Evolutionary conservation across 192 early-diverging fungal genomes (phyloP).

Genomic region (Chytriomyces confervae): DNA sequence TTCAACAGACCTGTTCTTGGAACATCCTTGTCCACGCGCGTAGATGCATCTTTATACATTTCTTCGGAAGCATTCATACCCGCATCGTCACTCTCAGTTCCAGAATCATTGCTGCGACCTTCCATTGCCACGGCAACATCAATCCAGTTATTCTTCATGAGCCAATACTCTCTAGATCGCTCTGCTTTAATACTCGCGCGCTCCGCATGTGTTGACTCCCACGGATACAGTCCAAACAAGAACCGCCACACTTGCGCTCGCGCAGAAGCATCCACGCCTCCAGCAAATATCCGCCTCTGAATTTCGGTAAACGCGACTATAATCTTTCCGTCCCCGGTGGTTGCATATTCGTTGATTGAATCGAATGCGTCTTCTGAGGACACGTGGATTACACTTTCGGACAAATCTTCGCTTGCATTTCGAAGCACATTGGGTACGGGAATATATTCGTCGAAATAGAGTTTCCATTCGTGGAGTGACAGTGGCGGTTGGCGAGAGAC

Average conservation of each 20-base stretch:
- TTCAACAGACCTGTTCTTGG: slow-evolving; percentile 32
- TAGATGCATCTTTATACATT: slow-evolving; percentile 32
- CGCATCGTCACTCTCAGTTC: background rate
- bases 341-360: slow-evolving; percentile 3
- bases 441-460: slow-evolving; percentile 33
- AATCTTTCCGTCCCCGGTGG: slow-evolving; percentile 16
- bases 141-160: slow-evolving; percentile 53
- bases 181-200: slow-evolving; percentile 56
- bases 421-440: background rate
- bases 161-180: slow-evolving; percentile 40
- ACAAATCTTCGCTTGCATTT: background rate
- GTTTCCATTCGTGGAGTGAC: slow-evolving; percentile 30
- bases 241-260: slow-evolving; percentile 80
- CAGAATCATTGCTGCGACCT: slow-evolving; percentile 24
- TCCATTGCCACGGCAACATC: slow-evolving; percentile 38
- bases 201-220: slow-evolving; percentile 79
- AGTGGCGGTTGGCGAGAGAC: slow-evolving; percentile 31
- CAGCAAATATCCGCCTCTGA: slow-evolving; percentile 48
- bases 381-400: background rate
- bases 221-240: slow-evolving; percentile 83
- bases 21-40: slow-evolving; percentile 38
- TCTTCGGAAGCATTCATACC: background rate
- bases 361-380: background rate
- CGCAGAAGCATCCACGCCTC: slow-evolving; percentile 22
- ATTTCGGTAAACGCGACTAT: slow-evolving; percentile 22